A percentile compares a stretch with the other conserved stretches of the same genome.
These are phyloP conservation scores for Xylariomycetidae sp. DNA, from an alignment of 2,329 filamentous ascomycete species.

Conservation along the genomic window DNA sequence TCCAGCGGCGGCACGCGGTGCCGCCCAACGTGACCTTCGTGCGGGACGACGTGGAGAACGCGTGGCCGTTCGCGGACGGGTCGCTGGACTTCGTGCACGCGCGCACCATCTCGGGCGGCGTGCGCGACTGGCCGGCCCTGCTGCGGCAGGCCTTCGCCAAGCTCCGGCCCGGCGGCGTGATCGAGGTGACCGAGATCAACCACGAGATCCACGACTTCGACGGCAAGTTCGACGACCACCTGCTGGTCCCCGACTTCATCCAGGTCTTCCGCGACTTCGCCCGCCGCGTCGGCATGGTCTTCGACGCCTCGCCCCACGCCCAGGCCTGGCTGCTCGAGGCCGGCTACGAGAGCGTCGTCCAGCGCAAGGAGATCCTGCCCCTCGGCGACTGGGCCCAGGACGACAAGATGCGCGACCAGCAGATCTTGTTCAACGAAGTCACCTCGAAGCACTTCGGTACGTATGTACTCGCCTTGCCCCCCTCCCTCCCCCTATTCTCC, in stretches of 20 bases:
- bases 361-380: slow-evolving; percentile 36
- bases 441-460: slow-evolving; percentile 28
- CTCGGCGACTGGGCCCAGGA: slow-evolving; percentile 34
- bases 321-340: slow-evolving; percentile 28
- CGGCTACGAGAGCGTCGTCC: slow-evolving; percentile 34
- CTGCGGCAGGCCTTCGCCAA: slow-evolving; percentile 32
- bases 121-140: slow-evolving; percentile 34
- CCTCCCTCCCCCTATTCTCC: background rate
- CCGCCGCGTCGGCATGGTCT: slow-evolving; percentile 29
- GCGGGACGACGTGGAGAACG: slow-evolving; percentile 51
- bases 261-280: slow-evolving; percentile 22
- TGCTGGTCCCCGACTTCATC: slow-evolving; percentile 30
- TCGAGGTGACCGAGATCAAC: slow-evolving; percentile 38
- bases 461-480: slow-evolving; percentile 4
- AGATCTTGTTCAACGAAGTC: slow-evolving; percentile 30
- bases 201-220: slow-evolving; percentile 35
- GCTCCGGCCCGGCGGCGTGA: slow-evolving; percentile 37
- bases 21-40: slow-evolving; percentile 55
- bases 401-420: slow-evolving; percentile 31
- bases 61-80: slow-evolving; percentile 27
- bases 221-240: slow-evolving; percentile 24
- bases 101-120: slow-evolving; percentile 38
- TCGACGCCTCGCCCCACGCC: slow-evolving; percentile 32
- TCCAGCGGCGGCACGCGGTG: slow-evolving; percentile 36
- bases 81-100: slow-evolving; percentile 37